A percentile compares a stretch with the other conserved stretches of the same genome.
Conservation (phyloP, 2,329 filamentous ascomycete genomes). For the Colletotrichum sp. region DNA sequence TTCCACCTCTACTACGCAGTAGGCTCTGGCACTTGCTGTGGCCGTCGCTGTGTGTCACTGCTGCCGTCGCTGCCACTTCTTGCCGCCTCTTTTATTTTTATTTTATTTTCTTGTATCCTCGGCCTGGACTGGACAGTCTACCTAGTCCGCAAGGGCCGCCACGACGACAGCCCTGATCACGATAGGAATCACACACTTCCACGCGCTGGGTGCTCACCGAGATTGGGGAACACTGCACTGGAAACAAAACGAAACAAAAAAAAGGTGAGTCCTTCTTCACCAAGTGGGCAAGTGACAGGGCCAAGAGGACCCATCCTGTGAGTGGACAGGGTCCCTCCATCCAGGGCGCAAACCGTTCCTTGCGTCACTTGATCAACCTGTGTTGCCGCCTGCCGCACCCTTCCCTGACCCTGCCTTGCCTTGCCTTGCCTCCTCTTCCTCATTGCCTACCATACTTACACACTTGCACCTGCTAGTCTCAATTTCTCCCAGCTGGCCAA, state of each 20-base stretch:
- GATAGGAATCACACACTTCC: neutral
- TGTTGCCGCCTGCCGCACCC: neutral
- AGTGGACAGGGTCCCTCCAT: neutral
- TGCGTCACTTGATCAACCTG: slow-evolving; percentile 20
- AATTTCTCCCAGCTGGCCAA: neutral
- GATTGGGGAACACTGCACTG: neutral
- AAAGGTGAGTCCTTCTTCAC: neutral
- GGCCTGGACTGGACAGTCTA: neutral
- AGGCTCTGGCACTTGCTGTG: neutral
- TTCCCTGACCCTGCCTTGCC: neutral
- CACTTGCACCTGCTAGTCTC: slow-evolving; percentile 1
- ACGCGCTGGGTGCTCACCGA: neutral
- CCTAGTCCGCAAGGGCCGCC: neutral
- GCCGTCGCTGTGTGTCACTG: neutral
- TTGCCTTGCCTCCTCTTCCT: neutral
- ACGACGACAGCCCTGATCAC: neutral
- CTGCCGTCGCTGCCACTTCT: neutral
- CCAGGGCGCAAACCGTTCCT: slow-evolving; percentile 15
- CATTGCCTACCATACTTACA: neutral
- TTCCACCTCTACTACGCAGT: no score
- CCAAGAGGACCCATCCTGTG: neutral
- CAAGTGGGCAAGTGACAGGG: slow-evolving; percentile 7
- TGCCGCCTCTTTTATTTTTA: neutral
- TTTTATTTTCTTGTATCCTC: neutral
- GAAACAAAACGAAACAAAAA: neutral